Conservation (phyloP, 768 basidiomycete genomes). For the Serendipita sp. region DNA sequence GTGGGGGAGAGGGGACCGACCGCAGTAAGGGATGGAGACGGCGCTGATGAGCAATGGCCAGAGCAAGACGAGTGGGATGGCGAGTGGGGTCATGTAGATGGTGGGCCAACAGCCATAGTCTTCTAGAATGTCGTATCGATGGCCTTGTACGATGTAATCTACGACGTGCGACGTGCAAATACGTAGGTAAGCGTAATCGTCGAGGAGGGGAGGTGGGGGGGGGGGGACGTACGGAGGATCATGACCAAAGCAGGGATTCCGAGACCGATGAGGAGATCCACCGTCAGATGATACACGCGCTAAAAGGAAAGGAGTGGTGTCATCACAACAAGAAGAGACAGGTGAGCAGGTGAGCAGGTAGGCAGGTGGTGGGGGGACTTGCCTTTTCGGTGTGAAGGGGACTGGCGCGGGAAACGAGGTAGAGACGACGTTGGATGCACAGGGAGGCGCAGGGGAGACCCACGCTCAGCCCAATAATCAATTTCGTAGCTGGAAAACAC, state of each 20-base stretch:
- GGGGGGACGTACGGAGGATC: conserved; percentile 26
- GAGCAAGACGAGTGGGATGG: conserved; percentile 29
- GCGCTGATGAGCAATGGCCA: conserved; percentile 30
- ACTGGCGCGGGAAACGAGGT: conserved; percentile 12
- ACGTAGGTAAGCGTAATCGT: not conserved
- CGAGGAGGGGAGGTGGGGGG: not conserved
- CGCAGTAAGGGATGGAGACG: conserved; percentile 26
- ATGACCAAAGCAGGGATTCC: conserved; percentile 31
- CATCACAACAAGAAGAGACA: not conserved
- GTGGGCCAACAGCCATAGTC: conserved; percentile 27
- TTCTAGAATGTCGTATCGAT: conserved; percentile 27
- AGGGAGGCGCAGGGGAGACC: conserved; percentile 21
- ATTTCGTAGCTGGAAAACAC: conserved; percentile 17
- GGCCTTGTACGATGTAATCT: conserved; percentile 26
- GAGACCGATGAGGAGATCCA: conserved; percentile 31
- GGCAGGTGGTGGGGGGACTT: too few species aligned
- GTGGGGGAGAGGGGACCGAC: conserved; percentile 22
- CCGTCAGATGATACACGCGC: not conserved
- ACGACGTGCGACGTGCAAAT: not conserved
- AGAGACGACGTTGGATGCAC: conserved; percentile 23
- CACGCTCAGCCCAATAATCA: conserved; percentile 16
- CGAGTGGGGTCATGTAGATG: conserved; percentile 25
- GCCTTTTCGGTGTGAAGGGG: too few species aligned
- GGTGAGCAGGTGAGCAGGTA: too few species aligned
- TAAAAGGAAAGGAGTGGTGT: not conserved